Conservation (phyloP, 257 asterid genomes). For the Hygrophila difformis region DNA sequence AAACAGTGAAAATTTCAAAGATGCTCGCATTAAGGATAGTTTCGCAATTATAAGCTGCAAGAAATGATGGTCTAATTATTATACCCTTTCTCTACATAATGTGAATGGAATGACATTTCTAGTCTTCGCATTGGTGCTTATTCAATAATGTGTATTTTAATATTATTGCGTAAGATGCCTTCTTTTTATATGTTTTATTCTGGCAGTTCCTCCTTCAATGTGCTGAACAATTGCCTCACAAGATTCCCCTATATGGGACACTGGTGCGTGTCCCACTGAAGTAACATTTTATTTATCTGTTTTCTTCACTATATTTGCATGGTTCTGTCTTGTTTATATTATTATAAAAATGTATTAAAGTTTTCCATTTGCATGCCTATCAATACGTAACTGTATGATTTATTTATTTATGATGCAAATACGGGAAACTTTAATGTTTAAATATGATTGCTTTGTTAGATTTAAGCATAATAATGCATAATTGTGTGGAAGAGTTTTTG, state of each 20-base stretch:
- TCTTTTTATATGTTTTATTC: conserved; percentile 9
- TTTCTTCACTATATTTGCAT: neutral
- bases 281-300: conserved; percentile 1
- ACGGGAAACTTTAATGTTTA: no score
- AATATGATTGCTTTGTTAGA: conserved; percentile 7
- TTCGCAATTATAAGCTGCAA: no score
- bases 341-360: neutral
- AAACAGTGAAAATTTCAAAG: no score
- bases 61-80: no score
- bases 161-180: conserved; percentile 10
- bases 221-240: conserved; percentile 97
- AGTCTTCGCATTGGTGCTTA: neutral
- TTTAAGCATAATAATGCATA: no score
- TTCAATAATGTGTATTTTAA: neutral
- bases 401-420: no score
- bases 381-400: no score
- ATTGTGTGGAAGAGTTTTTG: no score
- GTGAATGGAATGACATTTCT: conserved; percentile 1
- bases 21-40: no score
- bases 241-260: conserved; percentile 87
- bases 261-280: conserved; percentile 27
- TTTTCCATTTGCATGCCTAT: neutral
- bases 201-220: conserved; percentile 91
- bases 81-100: neutral
- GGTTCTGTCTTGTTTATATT: neutral